phyloP scores from a whole-genome alignment of 306 rosid genomes.

The Cucumis melo region DNA sequence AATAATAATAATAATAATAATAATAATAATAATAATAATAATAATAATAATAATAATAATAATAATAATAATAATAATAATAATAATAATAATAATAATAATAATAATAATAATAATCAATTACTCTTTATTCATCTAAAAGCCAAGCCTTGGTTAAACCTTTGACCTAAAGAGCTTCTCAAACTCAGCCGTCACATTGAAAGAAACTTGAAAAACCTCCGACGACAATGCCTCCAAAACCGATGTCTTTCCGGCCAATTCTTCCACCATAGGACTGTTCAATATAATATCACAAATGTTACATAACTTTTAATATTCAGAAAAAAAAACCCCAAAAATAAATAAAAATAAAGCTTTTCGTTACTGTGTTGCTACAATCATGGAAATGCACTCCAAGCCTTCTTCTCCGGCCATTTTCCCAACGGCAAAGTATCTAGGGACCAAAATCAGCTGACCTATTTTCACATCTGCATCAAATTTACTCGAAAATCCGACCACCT shows the following conservation, averaged over 20 bases:
- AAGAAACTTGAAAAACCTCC: constrained; percentile 21
- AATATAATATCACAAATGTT: neutral
- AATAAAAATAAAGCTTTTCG: neutral
- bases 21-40: no score
- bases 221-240: constrained; percentile 32
- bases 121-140: no score
- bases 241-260: constrained; percentile 30
- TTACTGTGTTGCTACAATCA: constrained; percentile 25
- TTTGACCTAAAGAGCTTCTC: constrained; percentile 27
- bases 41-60: no score
- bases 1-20: no score
- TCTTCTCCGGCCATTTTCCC: constrained; percentile 35
- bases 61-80: no score
- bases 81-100: no score
- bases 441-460: constrained; percentile 39
- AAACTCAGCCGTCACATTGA: constrained; percentile 29
- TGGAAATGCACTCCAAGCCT: constrained; percentile 36
- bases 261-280: constrained; percentile 38
- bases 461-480: constrained; percentile 22
- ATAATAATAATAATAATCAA: no score
- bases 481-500: constrained; percentile 34
- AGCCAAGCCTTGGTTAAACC: neutral
- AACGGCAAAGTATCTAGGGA: constrained; percentile 34
- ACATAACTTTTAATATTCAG: neutral
- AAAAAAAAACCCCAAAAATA: neutral